These are phyloP conservation scores for Leccinum uliginosum DNA, from an alignment of 768 basidiomycete genomes.

Conservation along the genomic window DNA sequence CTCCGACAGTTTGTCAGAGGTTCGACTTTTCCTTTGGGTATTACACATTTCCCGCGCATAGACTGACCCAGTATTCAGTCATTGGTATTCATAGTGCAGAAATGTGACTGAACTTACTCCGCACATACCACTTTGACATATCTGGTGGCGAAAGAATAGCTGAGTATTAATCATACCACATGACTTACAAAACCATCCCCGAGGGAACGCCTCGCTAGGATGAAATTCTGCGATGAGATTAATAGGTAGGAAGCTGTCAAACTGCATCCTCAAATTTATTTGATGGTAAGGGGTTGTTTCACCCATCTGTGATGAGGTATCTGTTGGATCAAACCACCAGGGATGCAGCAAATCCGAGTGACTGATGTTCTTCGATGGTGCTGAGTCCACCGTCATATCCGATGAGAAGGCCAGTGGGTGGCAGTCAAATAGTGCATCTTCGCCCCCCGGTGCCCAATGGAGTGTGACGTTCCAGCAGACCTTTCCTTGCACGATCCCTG, in stretches of 20 bases:
- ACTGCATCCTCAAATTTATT: conserved; percentile 23
- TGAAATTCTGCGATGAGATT: conserved; percentile 28
- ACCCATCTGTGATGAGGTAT: background rate
- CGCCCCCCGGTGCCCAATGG: conserved; percentile 48
- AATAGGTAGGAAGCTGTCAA: conserved; percentile 27
- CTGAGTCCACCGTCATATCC: background rate
- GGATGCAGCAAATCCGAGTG: conserved; percentile 11
- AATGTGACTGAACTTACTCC: conserved; percentile 25
- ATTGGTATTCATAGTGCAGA: background rate
- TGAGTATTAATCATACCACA: conserved; percentile 51
- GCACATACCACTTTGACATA: conserved; percentile 40
- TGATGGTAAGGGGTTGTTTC: conserved; percentile 16
- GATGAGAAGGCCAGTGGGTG: background rate
- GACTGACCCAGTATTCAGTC: conserved; percentile 16
- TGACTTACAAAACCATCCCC: conserved; percentile 45
- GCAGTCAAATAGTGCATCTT: conserved; percentile 31
- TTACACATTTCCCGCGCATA: background rate
- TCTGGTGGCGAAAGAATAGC: conserved; percentile 41
- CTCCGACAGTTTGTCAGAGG: conserved; percentile 21
- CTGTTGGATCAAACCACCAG: conserved; percentile 23
- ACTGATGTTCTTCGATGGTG: background rate
- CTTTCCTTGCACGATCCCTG: conserved; percentile 22
- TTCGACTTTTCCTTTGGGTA: conserved; percentile 17
- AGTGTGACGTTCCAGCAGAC: conserved; percentile 46
- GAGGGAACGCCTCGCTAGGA: conserved; percentile 33